Base-by-base conservation (phyloP, 1,284 basidiomycete genomes). In the Pterulicium gracile region DNA sequence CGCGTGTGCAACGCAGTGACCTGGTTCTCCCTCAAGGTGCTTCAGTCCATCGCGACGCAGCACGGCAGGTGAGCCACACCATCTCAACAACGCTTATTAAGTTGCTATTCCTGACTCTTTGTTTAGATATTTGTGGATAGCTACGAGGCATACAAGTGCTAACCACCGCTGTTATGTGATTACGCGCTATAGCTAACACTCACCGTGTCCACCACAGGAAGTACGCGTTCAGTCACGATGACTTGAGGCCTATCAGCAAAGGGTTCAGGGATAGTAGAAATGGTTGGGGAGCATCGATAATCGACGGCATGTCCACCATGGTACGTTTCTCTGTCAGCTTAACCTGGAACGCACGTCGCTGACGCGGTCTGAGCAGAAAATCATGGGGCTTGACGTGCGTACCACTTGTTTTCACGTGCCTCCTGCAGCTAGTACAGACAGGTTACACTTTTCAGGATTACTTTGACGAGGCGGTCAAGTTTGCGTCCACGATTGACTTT, bases 271-370 rank as follows among this genome's bases (percentile, higher is more conserved):
- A 77, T 51, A 60, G 54, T 35, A 65, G 65, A 21, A 71, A 72
- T 49, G 74, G 74, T 12, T 77, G 73, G 72, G 74, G 71, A n/a
- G 72, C 73, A 12, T 61, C 66, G 7, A 69, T 75, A 19, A 63
- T 67, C 3, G 74, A 77, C 48, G 70, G 64, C 0, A 53, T 73
- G 57, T 52, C 55, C 36, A 73, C 72, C 0, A 61, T 73, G 62
- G 69, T 71, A 48, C 42, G 59, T 34, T 15, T n/a, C n/a, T 48
- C 47, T 15, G 49, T 50, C 36, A 47, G 47, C 44, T 48, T 35
- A 43, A 39, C n/a, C n/a, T n/a, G n/a, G n/a, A n/a, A n/a, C n/a
- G n/a, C n/a, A n/a, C 36, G 4, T 14, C 24, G 48, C 14, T n/a
- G n/a, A 10, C 22, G 18, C 15, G 17, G 1, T 17, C 27, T 15